A percentile compares a stretch with the other conserved stretches of the same genome.
Conservation (phyloP, 2,329 filamentous ascomycete species). For the Simplicillium aogashimaense region DNA sequence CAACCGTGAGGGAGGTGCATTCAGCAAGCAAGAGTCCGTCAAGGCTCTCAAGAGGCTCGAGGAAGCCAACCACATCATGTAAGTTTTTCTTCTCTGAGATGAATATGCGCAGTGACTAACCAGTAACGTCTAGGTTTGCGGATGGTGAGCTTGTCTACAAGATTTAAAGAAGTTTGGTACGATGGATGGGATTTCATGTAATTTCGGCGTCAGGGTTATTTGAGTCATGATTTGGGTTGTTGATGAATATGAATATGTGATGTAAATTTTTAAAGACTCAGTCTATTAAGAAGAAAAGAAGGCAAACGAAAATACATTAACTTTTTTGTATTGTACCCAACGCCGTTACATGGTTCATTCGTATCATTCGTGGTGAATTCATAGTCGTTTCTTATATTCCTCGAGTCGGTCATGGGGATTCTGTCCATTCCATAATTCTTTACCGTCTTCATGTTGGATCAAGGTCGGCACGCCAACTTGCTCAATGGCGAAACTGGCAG, state of each 20-base stretch:
- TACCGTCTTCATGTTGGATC: conserved; percentile 27
- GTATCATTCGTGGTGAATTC: conserved; percentile 5
- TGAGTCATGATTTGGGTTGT: too few relatives aligned
- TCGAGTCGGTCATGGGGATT: conserved; percentile 40
- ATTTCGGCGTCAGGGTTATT: conserved; percentile 3
- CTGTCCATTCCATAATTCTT: conserved; percentile 54
- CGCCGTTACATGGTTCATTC: too few relatives aligned
- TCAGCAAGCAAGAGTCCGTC: conserved; percentile 62
- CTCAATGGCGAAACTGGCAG: conserved; percentile 89
- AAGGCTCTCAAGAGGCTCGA: conserved; percentile 73
- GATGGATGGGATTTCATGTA: neutral
- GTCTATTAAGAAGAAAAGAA: too few relatives aligned
- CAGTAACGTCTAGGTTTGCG: conserved; percentile 32
- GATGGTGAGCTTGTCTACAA: conserved; percentile 61
- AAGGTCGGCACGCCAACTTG: conserved; percentile 75
- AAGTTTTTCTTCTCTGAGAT: conserved; percentile 30
- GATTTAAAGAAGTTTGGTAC: conserved; percentile 35
- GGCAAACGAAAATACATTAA: too few relatives aligned
- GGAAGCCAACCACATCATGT: conserved; percentile 86
- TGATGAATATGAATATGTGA: too few relatives aligned
- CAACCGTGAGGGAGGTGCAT: conserved; percentile 42
- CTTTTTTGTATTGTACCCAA: too few relatives aligned
- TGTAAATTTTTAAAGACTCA: too few relatives aligned
- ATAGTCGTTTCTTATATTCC: conserved; percentile 36
- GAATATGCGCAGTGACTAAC: conserved; percentile 11